A percentile compares a stretch with the other conserved stretches of the same genome.
Conservation (phyloP, 768 basidiomycete species). For the Multifurca ochricompacta region DNA sequence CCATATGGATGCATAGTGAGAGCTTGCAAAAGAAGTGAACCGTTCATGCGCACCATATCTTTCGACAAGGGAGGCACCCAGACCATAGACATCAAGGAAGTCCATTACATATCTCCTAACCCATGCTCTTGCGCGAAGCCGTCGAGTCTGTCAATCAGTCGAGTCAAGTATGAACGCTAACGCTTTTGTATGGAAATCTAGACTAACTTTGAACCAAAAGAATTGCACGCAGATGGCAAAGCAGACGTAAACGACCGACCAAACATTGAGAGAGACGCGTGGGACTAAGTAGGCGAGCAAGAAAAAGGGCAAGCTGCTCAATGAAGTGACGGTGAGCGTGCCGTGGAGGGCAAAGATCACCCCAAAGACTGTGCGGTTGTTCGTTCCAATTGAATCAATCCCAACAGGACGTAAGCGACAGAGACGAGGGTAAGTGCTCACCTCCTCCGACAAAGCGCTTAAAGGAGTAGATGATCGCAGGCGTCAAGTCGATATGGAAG, state of each 20-base stretch:
- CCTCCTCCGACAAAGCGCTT: slow-evolving; percentile 8
- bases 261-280: neutral
- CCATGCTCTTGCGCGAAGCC: neutral
- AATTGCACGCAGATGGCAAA: neutral
- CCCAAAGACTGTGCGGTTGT: neutral
- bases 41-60: neutral
- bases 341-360: neutral
- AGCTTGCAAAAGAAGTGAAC: neutral
- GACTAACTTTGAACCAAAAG: neutral
- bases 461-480: neutral
- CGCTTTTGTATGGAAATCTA: neutral
- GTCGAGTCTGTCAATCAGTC: neutral
- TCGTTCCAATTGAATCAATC: neutral
- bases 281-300: neutral
- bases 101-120: neutral
- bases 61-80: neutral
- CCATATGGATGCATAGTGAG: neutral
- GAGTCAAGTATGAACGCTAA: neutral
- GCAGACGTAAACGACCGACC: neutral
- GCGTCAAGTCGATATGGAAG: slow-evolving; percentile 1
- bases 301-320: slow-evolving; percentile 1
- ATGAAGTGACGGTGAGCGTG: neutral
- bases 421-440: neutral
- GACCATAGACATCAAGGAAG: neutral
- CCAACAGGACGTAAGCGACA: too few relatives aligned